Conservation (phyloP, 2,329 filamentous ascomycete genomes). For the Fusarium tricinctum region DNA sequence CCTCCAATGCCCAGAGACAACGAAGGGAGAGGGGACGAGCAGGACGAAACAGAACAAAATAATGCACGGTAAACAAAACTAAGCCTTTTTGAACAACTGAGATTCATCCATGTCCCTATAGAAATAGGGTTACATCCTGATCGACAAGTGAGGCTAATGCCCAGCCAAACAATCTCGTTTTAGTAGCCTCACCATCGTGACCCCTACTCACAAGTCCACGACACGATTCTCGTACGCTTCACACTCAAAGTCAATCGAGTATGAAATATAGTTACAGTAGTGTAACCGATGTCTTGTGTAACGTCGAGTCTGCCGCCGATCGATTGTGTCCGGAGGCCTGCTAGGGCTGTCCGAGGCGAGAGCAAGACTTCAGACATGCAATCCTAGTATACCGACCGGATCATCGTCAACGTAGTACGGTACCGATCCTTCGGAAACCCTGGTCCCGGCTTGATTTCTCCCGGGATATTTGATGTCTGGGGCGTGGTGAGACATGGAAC, state of each 20-base stretch:
- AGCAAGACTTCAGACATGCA: slow-evolving; percentile 19
- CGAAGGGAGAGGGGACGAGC: slow-evolving; percentile 25
- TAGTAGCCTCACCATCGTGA: slow-evolving; percentile 16
- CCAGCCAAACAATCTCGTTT: slow-evolving; percentile 10
- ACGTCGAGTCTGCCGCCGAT: slow-evolving; percentile 8
- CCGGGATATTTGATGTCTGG: slow-evolving; percentile 16
- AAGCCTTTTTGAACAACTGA: slow-evolving; percentile 18
- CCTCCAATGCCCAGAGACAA: slow-evolving; percentile 8
- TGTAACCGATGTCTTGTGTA: slow-evolving; percentile 11
- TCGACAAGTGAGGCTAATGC: slow-evolving; percentile 30
- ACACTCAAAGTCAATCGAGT: neutral
- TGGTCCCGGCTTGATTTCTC: slow-evolving; percentile 13
- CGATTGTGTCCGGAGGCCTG: slow-evolving; percentile 16
- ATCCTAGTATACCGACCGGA: slow-evolving; percentile 10
- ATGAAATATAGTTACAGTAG: neutral
- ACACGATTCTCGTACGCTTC: neutral
- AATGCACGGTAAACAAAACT: neutral
- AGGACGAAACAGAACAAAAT: slow-evolving; percentile 22
- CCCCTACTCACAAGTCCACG: neutral
- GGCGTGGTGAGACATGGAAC: slow-evolving; percentile 36
- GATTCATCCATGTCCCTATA: slow-evolving; percentile 29
- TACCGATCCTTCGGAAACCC: slow-evolving; percentile 35
- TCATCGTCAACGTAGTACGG: slow-evolving; percentile 19
- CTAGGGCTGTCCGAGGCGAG: slow-evolving; percentile 1
- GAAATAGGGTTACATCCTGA: slow-evolving; percentile 42